Base-by-base conservation (phyloP, 148 eudicot species). In the Chenopodium quinoa region DNA sequence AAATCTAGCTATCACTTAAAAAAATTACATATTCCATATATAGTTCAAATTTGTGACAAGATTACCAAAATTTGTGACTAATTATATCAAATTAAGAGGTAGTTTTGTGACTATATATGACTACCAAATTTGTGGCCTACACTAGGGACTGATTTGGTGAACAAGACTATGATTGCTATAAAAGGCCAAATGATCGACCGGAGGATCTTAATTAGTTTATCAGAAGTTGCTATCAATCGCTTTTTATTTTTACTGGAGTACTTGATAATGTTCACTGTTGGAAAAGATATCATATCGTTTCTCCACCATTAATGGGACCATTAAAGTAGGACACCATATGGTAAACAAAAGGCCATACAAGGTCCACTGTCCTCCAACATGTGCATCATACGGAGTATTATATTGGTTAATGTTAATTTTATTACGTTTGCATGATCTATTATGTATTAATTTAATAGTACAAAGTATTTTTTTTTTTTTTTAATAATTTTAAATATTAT, bases 141-240 rank as follows among this genome's bases (percentile, higher is more conserved):
- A 46, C 20, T 40, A 27, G 79, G 67, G 27, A 76, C 52, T 48
- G 68, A 22, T 56, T 62, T 60, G 44, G n/a, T 60, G 9, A 50
- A 34, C n/a, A 14, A 7, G 9, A 62, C 25, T 62, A 64, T 62
- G 48, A 25, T 56, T 73, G 46, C n/a, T 25, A 40, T 66, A 22
- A n/a, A 44, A 62, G 25, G 75, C 23, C 73, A 70, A 48, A 31
- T 12, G 60, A 66, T 19, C 74, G 52, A 14, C n/a, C 0, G 22
- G 32, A 68, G 67, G 66, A 37, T 71, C 78, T 48, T 74, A 37
- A 40, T 75, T 80, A 69, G 70, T 75, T 46, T 37, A 29, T 77
- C n/a, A 40, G 60, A 29, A 46, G 81, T 82, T 58, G 84, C 80
- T 71, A 44, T 72, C 81, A 25, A 22, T 64, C 54, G 71, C 78